Conservation (phyloP, 257 asterid genomes). For the Knoxia roxburghii region DNA sequence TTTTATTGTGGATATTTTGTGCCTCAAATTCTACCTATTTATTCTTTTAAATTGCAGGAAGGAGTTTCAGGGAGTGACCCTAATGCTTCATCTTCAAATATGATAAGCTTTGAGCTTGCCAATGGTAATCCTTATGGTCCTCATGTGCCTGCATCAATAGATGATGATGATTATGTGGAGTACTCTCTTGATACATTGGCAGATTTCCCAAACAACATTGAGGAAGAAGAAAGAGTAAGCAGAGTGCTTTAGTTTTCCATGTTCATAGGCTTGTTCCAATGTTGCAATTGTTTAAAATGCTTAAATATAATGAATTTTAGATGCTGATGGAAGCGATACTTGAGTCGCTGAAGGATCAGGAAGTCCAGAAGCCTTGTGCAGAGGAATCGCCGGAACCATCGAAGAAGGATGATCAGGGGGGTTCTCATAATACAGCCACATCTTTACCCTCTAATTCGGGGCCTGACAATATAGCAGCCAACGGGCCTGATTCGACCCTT, state of each 20-base stretch:
- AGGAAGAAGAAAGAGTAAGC: slow-evolving; percentile 86
- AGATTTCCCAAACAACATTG: slow-evolving; percentile 72
- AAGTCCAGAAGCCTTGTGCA: slow-evolving; percentile 21
- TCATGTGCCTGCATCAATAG: slow-evolving; percentile 46
- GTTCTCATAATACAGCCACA: slow-evolving; percentile 13
- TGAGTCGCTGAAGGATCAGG: slow-evolving; percentile 66
- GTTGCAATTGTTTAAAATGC: not conserved
- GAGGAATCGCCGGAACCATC: slow-evolving; percentile 31
- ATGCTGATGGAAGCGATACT: slow-evolving; percentile 78
- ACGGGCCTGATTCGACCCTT: slow-evolving; percentile 12
- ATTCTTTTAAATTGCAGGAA: slow-evolving; percentile 37
- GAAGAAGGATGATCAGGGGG: slow-evolving; percentile 24
- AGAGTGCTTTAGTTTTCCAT: not conserved
- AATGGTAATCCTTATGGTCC: slow-evolving; percentile 46
- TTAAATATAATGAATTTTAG: slow-evolving; percentile 31
- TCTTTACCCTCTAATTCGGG: slow-evolving; percentile 20
- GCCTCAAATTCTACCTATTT: not conserved
- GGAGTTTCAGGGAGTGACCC: slow-evolving; percentile 45
- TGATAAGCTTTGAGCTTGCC: slow-evolving; percentile 74
- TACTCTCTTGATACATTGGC: slow-evolving; percentile 59
- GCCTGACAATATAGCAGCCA: slow-evolving; percentile 19
- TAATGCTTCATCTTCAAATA: slow-evolving; percentile 61
- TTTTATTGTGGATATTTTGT: too few species aligned
- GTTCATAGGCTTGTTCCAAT: not conserved
- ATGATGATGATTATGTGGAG: slow-evolving; percentile 77